These are phyloP conservation scores for Sporisorium reilianum DNA, from an alignment of 1,284 basidiomycete species.

Conservation along the genomic window DNA sequence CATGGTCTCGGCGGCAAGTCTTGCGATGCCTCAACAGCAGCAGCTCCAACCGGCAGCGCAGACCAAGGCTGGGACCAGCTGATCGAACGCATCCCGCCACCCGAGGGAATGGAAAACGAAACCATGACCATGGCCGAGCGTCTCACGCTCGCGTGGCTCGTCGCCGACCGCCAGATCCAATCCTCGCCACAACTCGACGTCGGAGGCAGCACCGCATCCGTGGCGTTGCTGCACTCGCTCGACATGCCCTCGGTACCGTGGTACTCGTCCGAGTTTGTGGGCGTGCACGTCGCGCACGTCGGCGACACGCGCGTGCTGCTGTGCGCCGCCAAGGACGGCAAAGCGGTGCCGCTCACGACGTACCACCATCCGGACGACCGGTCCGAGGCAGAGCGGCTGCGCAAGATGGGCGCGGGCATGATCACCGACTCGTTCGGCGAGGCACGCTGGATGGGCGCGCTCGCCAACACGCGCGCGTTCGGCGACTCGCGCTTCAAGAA, in stretches of 20 bases:
- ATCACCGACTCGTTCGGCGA: slow-evolving; percentile 97
- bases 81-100: slow-evolving; percentile 52
- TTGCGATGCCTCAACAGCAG: neutral
- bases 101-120: slow-evolving; percentile 46
- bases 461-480: slow-evolving; percentile 93
- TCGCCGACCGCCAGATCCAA: slow-evolving; percentile 64
- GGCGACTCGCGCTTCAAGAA: slow-evolving; percentile 90
- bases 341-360: slow-evolving; percentile 77
- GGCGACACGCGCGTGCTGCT: slow-evolving; percentile 86
- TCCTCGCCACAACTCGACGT: slow-evolving; percentile 50
- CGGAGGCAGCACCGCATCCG: slow-evolving; percentile 87
- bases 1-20: slow-evolving; percentile 9
- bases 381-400: slow-evolving; percentile 84
- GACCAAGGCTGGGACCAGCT: slow-evolving; percentile 26
- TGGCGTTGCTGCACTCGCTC: slow-evolving; percentile 87
- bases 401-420: slow-evolving; percentile 86
- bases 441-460: slow-evolving; percentile 92
- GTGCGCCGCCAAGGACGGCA: slow-evolving; percentile 79
- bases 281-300: slow-evolving; percentile 85
- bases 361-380: slow-evolving; percentile 89
- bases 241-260: slow-evolving; percentile 75
- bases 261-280: slow-evolving; percentile 67
- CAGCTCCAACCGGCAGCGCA: slow-evolving; percentile 9
- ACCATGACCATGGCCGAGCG: slow-evolving; percentile 63
- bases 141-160: slow-evolving; percentile 65